Evolutionary conservation across 148 eudicot species (phyloP).

Genomic region (Talinum fruticosum): DNA sequence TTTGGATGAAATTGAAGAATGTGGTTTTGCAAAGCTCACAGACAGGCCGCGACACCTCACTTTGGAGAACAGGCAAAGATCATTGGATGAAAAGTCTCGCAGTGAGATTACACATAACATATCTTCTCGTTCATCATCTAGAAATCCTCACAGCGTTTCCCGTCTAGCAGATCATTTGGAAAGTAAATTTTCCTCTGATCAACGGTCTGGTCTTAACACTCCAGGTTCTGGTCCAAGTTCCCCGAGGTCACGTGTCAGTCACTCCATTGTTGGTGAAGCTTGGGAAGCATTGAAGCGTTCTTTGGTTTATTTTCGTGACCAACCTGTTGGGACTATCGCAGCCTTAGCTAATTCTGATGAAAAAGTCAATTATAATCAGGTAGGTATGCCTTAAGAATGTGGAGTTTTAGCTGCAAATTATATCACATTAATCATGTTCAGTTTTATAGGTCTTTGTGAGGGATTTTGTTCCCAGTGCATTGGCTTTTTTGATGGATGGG

Average conservation of each 20-base stretch:
- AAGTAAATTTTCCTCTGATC: constrained; percentile 39
- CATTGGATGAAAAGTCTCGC: constrained; percentile 73
- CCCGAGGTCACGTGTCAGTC: constrained; percentile 59
- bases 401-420: background rate
- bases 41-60: constrained; percentile 53
- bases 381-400: constrained; percentile 13
- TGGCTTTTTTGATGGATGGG: constrained; percentile 97
- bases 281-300: constrained; percentile 85
- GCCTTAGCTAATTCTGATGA: constrained; percentile 80
- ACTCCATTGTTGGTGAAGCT: constrained; percentile 76
- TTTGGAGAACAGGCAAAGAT: constrained; percentile 68
- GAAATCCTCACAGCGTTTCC: constrained; percentile 36
- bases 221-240: constrained; percentile 40
- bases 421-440: background rate
- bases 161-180: constrained; percentile 47
- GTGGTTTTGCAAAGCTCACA: constrained; percentile 55
- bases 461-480: constrained; percentile 95
- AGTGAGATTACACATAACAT: constrained; percentile 41
- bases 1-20: constrained; percentile 45
- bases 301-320: constrained; percentile 76
- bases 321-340: constrained; percentile 94
- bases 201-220: constrained; percentile 64
- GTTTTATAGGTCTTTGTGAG: constrained; percentile 77
- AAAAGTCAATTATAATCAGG: constrained; percentile 93
- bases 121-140: constrained; percentile 50